Evolutionary conservation across 768 basidiomycete genomes (phyloP), one percentile per base, ranked within the genome.

Genomic region (Russula dissimulans): DNA sequence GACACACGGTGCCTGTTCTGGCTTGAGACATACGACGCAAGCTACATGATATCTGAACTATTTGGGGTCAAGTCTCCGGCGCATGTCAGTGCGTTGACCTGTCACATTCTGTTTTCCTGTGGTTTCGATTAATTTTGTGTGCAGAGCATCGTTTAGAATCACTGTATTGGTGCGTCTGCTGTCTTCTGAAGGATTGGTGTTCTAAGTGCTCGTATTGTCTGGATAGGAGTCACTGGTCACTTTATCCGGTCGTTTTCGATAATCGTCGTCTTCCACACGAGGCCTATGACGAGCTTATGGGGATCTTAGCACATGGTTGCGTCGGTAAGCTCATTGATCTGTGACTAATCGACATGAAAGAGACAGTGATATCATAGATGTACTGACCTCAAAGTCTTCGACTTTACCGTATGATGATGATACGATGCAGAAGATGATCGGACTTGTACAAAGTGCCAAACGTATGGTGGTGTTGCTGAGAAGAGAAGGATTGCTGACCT

Each of bases 241-340:
- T 68, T 15, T 72, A 67, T 48, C 71, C 71, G 1, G 50, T 56
- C 32, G 51, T 51, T 10, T 64, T 62, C 14, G 48, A 49, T 1
- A 59, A 36, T 51, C 60, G 55, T 4, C 4, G 43, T n/a, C 50
- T 68, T 9, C 43, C 56, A 1, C 32, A 42, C 17, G 42, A 49
- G 3, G 52, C 63, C 11, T 61, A 65, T 54, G 71, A 76, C 34
- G 68, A 71, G 36, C 74, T 69, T 4, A 68, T 70, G 39, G 80
- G 79, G 4, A 72, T 75, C 2, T 71, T 70, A 11, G 69, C 71
- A 4, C 63, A 70, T 26, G 67, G 71, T 5, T 77, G 79, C 65
- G 66, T 80, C 17, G 71, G 81, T 81, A 3, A 48, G 38, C 18
- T 12, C 2, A n/a, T 43, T 31, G 2, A 2, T 47, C 10, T 11